A percentile compares a stretch with the other conserved stretches of the same genome.
These are phyloP conservation scores for Sonneratia caseolaris DNA, from an alignment of 345 rosid genomes.

Conservation along the genomic window DNA sequence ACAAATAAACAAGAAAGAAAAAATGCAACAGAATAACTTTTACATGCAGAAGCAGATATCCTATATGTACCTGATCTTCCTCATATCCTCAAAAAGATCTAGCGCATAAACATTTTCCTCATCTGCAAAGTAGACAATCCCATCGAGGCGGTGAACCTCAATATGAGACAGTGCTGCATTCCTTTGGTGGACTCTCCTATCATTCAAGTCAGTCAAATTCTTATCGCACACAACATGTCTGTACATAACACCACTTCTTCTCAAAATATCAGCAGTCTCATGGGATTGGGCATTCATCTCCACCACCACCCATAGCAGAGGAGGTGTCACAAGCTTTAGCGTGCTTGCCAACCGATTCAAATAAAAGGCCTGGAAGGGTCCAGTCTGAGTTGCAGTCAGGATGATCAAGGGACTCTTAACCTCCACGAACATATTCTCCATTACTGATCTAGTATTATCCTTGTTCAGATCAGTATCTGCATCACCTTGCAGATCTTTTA, in stretches of 20 bases:
- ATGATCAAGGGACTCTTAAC: constrained; percentile 41
- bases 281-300: constrained; percentile 46
- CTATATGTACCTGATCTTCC: constrained; percentile 39
- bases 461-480: constrained; percentile 1
- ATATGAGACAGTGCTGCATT: constrained; percentile 55
- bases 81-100: constrained; percentile 47
- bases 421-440: constrained; percentile 13
- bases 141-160: constrained; percentile 50
- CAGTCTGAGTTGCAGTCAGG: constrained; percentile 38
- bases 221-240: constrained; percentile 49
- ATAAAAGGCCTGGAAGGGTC: constrained; percentile 37
- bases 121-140: constrained; percentile 50
- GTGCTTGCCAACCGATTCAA: constrained; percentile 42
- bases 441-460: constrained; percentile 11
- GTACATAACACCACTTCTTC: constrained; percentile 44
- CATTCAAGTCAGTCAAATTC: constrained; percentile 37
- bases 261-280: constrained; percentile 42
- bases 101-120: constrained; percentile 29
- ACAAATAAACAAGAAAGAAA: background rate
- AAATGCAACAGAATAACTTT: background rate
- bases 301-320: constrained; percentile 62
- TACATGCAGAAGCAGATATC: background rate
- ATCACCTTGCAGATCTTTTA: background rate
- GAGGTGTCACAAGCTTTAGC: constrained; percentile 38
- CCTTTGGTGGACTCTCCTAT: constrained; percentile 41